Percentiles rank a stretch among this genome's conserved stretches.
phyloP scores from a whole-genome alignment of 148 eudicot species.

The Camellia lanceoleosa region DNA sequence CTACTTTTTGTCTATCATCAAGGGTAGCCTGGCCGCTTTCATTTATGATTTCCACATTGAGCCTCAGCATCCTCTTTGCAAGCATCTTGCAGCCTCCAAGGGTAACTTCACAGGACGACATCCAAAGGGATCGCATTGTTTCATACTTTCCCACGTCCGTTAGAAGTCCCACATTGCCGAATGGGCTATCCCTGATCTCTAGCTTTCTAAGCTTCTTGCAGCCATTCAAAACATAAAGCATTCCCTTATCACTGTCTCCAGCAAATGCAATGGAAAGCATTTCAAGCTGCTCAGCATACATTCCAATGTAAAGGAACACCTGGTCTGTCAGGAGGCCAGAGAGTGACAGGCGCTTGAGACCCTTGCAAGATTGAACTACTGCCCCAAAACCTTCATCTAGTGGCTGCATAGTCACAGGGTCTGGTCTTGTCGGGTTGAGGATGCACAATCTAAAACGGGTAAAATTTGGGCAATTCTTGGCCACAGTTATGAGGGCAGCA shows the following conservation, averaged over 20 bases:
- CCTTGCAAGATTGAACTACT: constrained; percentile 67
- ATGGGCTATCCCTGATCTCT: constrained; percentile 76
- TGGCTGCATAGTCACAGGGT: constrained; percentile 57
- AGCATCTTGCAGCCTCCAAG: constrained; percentile 71
- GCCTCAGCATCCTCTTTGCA: constrained; percentile 62
- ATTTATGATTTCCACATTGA: constrained; percentile 80
- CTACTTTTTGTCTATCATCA: constrained; percentile 56
- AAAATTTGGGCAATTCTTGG: constrained; percentile 77
- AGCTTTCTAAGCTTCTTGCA: constrained; percentile 78
- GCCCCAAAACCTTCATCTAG: constrained; percentile 86
- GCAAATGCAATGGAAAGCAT: constrained; percentile 95
- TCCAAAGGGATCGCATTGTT: constrained; percentile 99
- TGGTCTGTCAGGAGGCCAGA: constrained; percentile 73
- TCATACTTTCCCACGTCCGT: constrained; percentile 75
- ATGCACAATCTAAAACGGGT: constrained; percentile 62
- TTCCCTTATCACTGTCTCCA: constrained; percentile 73
- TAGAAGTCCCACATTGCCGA: constrained; percentile 69
- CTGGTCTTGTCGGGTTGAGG: constrained; percentile 57
- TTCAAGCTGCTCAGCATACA: constrained; percentile 80
- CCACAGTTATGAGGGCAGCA: constrained; percentile 65
- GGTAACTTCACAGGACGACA: constrained; percentile 81
- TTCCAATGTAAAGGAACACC: constrained; percentile 82
- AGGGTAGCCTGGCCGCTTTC: constrained; percentile 44
- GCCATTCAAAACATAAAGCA: constrained; percentile 75
- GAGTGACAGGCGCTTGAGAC: constrained; percentile 59